phyloP scores from a whole-genome alignment of 1,284 basidiomycete species.

The Cryptococcus floricola region DNA sequence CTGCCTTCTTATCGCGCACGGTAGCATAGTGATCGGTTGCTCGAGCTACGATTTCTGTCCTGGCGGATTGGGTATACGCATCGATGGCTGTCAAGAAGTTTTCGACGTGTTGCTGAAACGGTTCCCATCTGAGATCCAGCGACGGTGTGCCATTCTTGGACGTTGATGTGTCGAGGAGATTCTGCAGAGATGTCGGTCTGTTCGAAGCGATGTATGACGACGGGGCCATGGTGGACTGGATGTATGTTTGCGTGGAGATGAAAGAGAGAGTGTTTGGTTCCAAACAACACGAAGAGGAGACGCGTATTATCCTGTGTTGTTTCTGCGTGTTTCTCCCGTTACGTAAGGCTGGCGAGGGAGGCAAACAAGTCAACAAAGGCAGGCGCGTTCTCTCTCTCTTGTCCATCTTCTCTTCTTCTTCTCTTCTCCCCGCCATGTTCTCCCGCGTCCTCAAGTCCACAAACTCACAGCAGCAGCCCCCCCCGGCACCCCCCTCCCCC shows the following conservation, averaged over 20 bases:
- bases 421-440: constrained; percentile 33
- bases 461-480: constrained; percentile 19
- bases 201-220: constrained; percentile 17
- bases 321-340: too few species aligned
- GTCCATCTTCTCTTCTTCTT: too few species aligned
- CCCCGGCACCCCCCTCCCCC: constrained; percentile 19
- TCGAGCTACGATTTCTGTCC: constrained; percentile 35
- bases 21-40: constrained; percentile 28
- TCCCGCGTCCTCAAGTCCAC: constrained; percentile 36
- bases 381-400: constrained; percentile 1
- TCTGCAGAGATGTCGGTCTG: constrained; percentile 20
- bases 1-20: constrained; percentile 33
- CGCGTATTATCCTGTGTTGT: too few species aligned
- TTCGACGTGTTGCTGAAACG: constrained; percentile 35
- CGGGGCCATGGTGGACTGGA: constrained; percentile 11
- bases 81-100: constrained; percentile 43
- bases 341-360: too few species aligned
- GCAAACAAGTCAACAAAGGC: neutral
- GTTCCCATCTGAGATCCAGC: constrained; percentile 38
- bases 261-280: too few species aligned
- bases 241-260: neutral
- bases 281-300: too few species aligned
- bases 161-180: constrained; percentile 18
- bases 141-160: constrained; percentile 16
- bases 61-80: constrained; percentile 32